These are phyloP conservation scores for Metschnikowia aberdeeniae DNA, from an alignment of 805 yeast genomes.

Conservation along the genomic window DNA sequence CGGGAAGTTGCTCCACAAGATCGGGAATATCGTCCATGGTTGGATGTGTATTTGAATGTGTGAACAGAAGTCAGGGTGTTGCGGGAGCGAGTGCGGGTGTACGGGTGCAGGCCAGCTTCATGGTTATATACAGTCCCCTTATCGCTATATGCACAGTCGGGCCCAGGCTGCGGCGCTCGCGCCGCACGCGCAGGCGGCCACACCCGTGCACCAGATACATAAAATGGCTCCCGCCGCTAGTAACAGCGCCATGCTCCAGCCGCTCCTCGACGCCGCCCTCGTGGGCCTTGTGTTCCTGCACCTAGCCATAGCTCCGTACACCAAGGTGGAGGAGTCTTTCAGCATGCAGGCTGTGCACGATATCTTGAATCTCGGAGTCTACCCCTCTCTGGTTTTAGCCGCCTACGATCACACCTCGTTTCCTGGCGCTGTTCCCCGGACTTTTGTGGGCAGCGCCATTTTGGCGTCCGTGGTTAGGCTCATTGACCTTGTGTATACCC, in stretches of 20 bases:
- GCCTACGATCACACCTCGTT: conserved; percentile 71
- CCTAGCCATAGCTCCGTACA: conserved; percentile 63
- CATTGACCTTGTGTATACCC: conserved; percentile 9
- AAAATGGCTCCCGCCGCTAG: too few species aligned
- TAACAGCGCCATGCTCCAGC: conserved; percentile 2
- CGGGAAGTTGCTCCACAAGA: conserved; percentile 27
- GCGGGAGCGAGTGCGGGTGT: too few species aligned
- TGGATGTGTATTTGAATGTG: neutral
- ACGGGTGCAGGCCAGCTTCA: too few species aligned
- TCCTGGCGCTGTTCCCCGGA: conserved; percentile 88
- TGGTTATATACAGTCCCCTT: too few species aligned
- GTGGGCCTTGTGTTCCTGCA: conserved; percentile 47
- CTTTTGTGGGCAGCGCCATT: conserved; percentile 68
- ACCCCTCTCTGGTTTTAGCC: conserved; percentile 28
- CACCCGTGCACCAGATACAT: neutral
- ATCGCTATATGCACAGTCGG: too few species aligned
- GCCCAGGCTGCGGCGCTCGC: neutral
- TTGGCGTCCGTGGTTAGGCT: conserved; percentile 48
- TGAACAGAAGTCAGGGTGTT: too few species aligned
- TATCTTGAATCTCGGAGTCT: conserved; percentile 58
- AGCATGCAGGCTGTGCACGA: conserved; percentile 88
- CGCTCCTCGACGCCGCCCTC: conserved; percentile 24
- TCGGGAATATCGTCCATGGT: conserved; percentile 29
- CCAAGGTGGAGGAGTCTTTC: conserved; percentile 94
- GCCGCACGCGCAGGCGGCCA: conserved; percentile 1